These are phyloP conservation scores for Penicillium thymicola DNA, from an alignment of 2,329 filamentous ascomycete species.

Conservation along the genomic window DNA sequence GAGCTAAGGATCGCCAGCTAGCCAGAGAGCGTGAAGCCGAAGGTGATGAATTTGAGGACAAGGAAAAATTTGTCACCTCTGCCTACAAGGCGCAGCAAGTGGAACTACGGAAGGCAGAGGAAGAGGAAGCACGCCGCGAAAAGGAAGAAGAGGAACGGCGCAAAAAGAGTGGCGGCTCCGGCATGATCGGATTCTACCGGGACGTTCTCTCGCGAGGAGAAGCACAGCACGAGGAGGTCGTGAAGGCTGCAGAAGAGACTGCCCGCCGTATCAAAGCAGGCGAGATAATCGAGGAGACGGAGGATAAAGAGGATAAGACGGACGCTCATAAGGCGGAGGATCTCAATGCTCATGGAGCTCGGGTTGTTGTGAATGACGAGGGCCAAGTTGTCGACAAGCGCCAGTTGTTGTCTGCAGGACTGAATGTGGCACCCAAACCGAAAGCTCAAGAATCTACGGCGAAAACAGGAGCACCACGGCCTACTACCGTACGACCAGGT, in stretches of 20 bases:
- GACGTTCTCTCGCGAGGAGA: constrained; percentile 59
- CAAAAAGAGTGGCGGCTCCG: constrained; percentile 46
- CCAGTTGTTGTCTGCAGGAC: constrained; percentile 58
- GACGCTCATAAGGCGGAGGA: constrained; percentile 57
- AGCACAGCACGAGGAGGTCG: constrained; percentile 53
- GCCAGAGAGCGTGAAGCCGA: constrained; percentile 61
- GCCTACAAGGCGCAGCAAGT: constrained; percentile 65
- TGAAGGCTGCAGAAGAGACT: constrained; percentile 53
- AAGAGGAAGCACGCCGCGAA: constrained; percentile 55
- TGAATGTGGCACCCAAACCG: constrained; percentile 58
- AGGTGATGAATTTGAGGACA: constrained; percentile 64
- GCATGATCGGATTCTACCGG: constrained; percentile 61
- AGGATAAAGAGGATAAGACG: constrained; percentile 37
- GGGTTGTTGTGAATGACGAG: constrained; percentile 60
- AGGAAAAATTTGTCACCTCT: constrained; percentile 64
- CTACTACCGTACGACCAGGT: constrained; percentile 16
- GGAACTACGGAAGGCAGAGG: constrained; percentile 56
- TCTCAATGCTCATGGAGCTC: constrained; percentile 50
- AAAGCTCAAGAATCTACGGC: constrained; percentile 35
- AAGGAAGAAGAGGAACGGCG: constrained; percentile 52
- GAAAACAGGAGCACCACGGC: constrained; percentile 16
- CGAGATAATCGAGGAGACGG: constrained; percentile 26
- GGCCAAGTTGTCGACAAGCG: constrained; percentile 63
- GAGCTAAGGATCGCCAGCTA: constrained; percentile 59
- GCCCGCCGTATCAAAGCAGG: constrained; percentile 35